A percentile compares a stretch with the other conserved stretches of the same genome.
phyloP scores from a whole-genome alignment of 495 filamentous ascomycete species.

The Talaromyces ruber region DNA sequence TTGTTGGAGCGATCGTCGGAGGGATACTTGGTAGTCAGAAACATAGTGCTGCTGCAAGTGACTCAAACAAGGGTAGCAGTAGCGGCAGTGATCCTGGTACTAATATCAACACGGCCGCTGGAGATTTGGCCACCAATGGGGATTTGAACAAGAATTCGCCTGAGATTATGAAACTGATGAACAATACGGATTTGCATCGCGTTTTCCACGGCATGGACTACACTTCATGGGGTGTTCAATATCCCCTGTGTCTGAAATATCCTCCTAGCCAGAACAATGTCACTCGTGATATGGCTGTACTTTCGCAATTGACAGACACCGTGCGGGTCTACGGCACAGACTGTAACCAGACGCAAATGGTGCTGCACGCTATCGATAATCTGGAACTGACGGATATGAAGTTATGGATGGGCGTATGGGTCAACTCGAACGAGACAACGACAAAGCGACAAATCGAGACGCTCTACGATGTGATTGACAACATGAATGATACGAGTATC shows the following conservation, averaged over 20 bases:
- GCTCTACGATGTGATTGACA: conserved; percentile 72
- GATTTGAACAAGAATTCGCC: conserved; percentile 65
- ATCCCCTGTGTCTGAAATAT: conserved; percentile 70
- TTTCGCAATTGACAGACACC: conserved; percentile 84
- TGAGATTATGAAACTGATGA: conserved; percentile 76
- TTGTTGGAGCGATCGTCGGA: conserved; percentile 73
- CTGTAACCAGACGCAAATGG: conserved; percentile 97
- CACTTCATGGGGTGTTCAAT: conserved; percentile 84
- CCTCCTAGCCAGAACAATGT: conserved; percentile 89
- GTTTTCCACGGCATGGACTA: conserved; percentile 98
- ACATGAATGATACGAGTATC: conserved; percentile 49
- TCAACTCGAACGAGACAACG: conserved; percentile 75
- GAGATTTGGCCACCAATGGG: conserved; percentile 46
- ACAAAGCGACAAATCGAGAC: conserved; percentile 71
- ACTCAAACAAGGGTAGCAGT: conserved; percentile 10
- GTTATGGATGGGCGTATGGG: conserved; percentile 94
- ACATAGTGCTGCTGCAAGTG: conserved; percentile 8
- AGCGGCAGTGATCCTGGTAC: conserved; percentile 9
- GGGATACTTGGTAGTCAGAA: conserved; percentile 51
- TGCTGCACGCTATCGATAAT: conserved; percentile 69
- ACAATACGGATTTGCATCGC: conserved; percentile 73
- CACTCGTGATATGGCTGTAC: conserved; percentile 82
- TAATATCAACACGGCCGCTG: conserved; percentile 17
- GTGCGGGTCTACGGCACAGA: conserved; percentile 93
- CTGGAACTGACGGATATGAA: conserved; percentile 73